Evolutionary conservation across 2,329 filamentous ascomycete genomes (phyloP).

Genomic region (Colletotrichum horii): DNA sequence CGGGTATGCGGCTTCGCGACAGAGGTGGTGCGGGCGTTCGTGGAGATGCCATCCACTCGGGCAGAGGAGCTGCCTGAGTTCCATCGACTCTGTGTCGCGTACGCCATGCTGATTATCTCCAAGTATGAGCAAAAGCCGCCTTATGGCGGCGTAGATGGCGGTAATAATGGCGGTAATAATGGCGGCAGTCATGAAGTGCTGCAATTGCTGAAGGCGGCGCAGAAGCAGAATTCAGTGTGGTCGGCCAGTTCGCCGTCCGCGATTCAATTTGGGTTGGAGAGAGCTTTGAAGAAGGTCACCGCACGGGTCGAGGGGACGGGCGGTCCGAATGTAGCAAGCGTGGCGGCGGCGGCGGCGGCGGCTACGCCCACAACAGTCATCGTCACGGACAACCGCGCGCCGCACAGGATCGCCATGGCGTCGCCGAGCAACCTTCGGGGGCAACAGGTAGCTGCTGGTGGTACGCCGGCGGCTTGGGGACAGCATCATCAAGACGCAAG

Average conservation of each 20-base stretch:
- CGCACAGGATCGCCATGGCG: not conserved
- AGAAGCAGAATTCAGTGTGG: slow-evolving; percentile 9
- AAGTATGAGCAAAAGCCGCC: slow-evolving; percentile 9
- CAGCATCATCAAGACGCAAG: not conserved
- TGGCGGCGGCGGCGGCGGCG: not conserved
- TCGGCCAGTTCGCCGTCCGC: slow-evolving; percentile 15
- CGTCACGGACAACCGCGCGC: not conserved
- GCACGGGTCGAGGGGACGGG: not conserved
- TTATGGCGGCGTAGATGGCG: not conserved
- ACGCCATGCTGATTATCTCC: slow-evolving; percentile 19
- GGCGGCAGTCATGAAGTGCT: slow-evolving; percentile 4
- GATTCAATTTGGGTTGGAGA: slow-evolving; percentile 16
- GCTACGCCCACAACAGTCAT: not conserved
- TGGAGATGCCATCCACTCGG: slow-evolving; percentile 13
- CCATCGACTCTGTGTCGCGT: slow-evolving; percentile 16
- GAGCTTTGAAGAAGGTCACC: slow-evolving; percentile 16
- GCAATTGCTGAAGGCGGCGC: slow-evolving; percentile 3
- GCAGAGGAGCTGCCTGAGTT: slow-evolving; percentile 20
- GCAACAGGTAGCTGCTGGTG: not conserved
- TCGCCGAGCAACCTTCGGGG: not conserved
- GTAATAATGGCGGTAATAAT: not conserved
- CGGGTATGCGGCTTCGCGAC: slow-evolving; percentile 12
- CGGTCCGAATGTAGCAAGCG: not conserved
- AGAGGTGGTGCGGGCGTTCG: slow-evolving; percentile 13
- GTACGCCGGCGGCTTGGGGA: not conserved